Evolutionary conservation across 805 yeast species (phyloP), one percentile per base, ranked within the genome.

Genomic region (Ogataea minuta): DNA sequence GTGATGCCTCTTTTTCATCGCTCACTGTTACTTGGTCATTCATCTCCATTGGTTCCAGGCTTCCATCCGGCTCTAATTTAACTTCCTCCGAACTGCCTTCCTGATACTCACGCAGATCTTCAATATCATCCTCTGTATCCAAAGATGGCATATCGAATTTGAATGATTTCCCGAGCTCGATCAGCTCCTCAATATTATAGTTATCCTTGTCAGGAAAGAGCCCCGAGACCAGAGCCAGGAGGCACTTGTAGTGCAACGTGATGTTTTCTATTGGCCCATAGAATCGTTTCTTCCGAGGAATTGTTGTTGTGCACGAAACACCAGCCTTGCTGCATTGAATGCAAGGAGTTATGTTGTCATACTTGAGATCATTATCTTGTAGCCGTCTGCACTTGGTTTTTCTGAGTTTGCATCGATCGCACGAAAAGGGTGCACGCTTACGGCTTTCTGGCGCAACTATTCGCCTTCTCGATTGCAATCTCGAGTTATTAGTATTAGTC

Each of bases 171-270:
- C 71, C 74, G 13, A 68, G 44, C 19, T 63, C 66, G 12, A 66
- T 60, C 28, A 73, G 42, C 17, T 63, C 68, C 28, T 69, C 71
- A 26, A 70, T 64, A 39, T 63, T 68, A 46, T 67, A 65, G 20
- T 67, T 60, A 44, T 72, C 76, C 13, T 63, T 56, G 33, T 70
- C 69, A 0, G 76, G 77, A 42, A 67, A 69, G 4, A 72, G 49
- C 0, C 71, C 71, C 7, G 61, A 55, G 2, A 70, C 64, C 16
- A 72, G 43, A 10, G 63, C 54, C 23, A 63, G 34, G 6, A 72
- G 54, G 28, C 72, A 67, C 43, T 64, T 67, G 43, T 71, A 70
- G 48, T 72, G 77, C 7, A 64, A 48, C 0, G 68, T 64, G 15
- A 70, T 56, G 43, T 70, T 67, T 43, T 70, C 72, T 4, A 67